Percentiles rank a stretch among this genome's conserved stretches.
Evolutionary conservation across 768 basidiomycete species (phyloP).

Genomic region (Agaricus subrufescens): DNA sequence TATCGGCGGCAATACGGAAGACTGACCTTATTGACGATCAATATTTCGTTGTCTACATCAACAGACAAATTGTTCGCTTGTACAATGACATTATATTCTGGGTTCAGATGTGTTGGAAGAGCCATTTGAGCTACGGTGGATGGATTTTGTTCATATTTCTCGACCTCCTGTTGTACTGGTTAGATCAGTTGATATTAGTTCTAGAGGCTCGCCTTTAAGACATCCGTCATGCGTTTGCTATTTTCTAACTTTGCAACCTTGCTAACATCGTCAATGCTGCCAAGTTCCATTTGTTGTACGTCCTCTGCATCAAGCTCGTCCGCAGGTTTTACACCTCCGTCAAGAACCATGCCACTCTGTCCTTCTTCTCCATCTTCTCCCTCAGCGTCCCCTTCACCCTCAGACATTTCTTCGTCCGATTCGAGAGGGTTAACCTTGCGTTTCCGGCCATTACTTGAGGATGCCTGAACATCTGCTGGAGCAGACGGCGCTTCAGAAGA

Average conservation of each 20-base stretch:
- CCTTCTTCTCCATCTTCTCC: conserved; percentile 43
- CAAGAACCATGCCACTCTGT: conserved; percentile 60
- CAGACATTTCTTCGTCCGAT: conserved; percentile 33
- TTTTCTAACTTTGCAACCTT: conserved; percentile 87
- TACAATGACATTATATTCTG: conserved; percentile 95
- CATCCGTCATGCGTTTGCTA: conserved; percentile 85
- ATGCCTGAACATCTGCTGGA: background rate
- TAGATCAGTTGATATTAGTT: background rate
- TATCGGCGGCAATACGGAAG: background rate
- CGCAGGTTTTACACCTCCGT: conserved; percentile 89
- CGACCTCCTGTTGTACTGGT: conserved; percentile 64
- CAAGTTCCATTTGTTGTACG: conserved; percentile 92
- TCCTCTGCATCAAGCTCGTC: conserved; percentile 94
- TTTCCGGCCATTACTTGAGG: conserved; percentile 39
- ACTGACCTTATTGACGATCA: conserved; percentile 90
- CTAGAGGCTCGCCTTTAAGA: conserved; percentile 55
- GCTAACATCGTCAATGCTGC: conserved; percentile 75
- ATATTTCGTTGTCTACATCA: conserved; percentile 96
- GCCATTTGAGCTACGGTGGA: conserved; percentile 76
- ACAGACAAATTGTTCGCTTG: conserved; percentile 97
- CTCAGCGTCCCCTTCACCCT: conserved; percentile 40
- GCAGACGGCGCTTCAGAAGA: conserved; percentile 11
- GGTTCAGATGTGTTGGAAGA: conserved; percentile 80
- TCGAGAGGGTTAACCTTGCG: conserved; percentile 64
- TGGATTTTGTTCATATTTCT: conserved; percentile 77